Evolutionary conservation across 305 asterid species (phyloP), one percentile per base, ranked within the genome.

Genomic region (Coffea humblotiana): DNA sequence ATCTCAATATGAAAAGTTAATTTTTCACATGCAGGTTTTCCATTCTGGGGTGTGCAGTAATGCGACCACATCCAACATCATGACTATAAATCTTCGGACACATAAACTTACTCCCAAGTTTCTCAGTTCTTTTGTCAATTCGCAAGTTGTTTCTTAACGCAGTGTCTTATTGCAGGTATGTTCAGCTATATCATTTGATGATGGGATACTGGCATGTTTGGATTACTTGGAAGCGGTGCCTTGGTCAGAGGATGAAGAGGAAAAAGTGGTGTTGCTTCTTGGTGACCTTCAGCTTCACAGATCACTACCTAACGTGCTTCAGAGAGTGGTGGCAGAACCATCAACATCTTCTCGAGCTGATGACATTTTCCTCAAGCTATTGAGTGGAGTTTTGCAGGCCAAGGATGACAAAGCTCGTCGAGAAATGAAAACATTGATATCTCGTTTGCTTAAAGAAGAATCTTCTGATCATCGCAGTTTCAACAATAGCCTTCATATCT

Each of bases 241-340:
- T 12, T 95, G 99, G 99, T 83, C 96, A 1, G 93, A 90, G 84
- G 93, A 84, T 43, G 97, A 95, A 86, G 97, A 95, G 85, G 94
- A 87, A 49, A 89, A 79, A 40, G 89, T 95, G 1, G 88, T 93
- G 32, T 85, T 90, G 14, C 85, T 84, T 78, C 88, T 95, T 35
- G 82, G 81, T 85, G 88, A 89, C 75, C 97, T 95, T 79, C 91
- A 87, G 15, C 86, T 91, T 48, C 86, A 86, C 8, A 82, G 82
- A 78, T 86, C 88, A 8, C 87, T 88, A 1, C 86, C 88, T 66
- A 80, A 80, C 11, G 90, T 94, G 72, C 96, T 94, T 73, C 95
- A 90, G 89, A 90, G 99, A 88, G 88, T 91, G 54, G 81, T 85
- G 23, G 43, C 91, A 9, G 93, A 89, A 76, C 90, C 95, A 51